Percentiles rank a stretch among this genome's conserved stretches.
Conservation (phyloP, 2,329 filamentous ascomycete genomes). For the Aulographum hederae region DNA sequence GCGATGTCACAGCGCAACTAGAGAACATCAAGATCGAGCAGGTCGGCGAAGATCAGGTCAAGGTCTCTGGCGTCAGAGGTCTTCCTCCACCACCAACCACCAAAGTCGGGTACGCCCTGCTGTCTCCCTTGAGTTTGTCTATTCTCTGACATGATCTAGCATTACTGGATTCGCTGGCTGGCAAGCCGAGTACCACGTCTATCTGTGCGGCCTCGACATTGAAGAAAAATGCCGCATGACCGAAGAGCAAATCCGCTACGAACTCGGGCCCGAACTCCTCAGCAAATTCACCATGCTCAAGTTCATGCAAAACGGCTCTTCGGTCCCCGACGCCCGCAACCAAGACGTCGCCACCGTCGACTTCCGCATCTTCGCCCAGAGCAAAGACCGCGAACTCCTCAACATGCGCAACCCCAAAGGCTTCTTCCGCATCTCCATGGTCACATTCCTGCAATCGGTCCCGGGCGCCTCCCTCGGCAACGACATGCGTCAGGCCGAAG, state of each 20-base stretch:
- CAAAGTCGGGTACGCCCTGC: conserved; percentile 2
- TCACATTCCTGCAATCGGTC: conserved; percentile 9
- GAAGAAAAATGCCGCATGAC: conserved; percentile 18
- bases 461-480: conserved; percentile 8
- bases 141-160: background rate
- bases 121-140: background rate
- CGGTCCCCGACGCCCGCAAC: conserved; percentile 11
- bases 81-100: conserved; percentile 5
- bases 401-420: conserved; percentile 8
- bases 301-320: conserved; percentile 15
- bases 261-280: conserved; percentile 9
- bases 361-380: conserved; percentile 15
- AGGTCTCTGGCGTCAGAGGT: conserved; percentile 2
- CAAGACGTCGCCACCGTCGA: conserved; percentile 19
- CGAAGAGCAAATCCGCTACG: conserved; percentile 8
- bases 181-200: conserved; percentile 24
- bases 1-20: conserved; percentile 3
- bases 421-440: conserved; percentile 12
- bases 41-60: conserved; percentile 3
- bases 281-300: conserved; percentile 10
- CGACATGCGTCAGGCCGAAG: conserved; percentile 7
- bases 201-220: conserved; percentile 27
- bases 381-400: conserved; percentile 9
- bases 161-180: conserved; percentile 17
- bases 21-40: conserved; percentile 4